Base-by-base conservation (phyloP, 202 grass and related monocot species). In the Hordeum pubiflorum region DNA sequence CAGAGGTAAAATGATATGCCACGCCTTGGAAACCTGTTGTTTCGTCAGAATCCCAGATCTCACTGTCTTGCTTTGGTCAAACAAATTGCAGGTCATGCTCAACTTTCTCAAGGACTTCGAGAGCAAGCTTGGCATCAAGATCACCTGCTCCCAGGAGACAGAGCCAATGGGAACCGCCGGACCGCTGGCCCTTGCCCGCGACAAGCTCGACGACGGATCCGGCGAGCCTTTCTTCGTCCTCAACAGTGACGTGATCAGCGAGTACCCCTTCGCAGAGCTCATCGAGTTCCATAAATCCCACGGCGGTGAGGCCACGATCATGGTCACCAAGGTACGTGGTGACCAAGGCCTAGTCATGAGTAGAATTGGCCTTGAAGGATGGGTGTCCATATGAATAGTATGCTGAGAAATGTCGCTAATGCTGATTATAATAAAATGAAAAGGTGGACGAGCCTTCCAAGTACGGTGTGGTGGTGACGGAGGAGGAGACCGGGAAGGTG, bases 21-120 rank as follows among this genome's bases (percentile, higher is more conserved):
- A 82, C 11, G 69, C 48, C 59, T 10, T 68, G 56, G 37, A 73
- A 27, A 17, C 6, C 74, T 77, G 38, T 79, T 55, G 32, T 24
- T 82, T 33, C 71, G 18, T 79, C 71, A 48, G 55, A 52, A 38
- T 44, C 22, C 31, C 4, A 3, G 23, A 86, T 85, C 87, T 85
- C 46, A 87, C 56, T 10, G 33, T 58, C 34, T 52, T 50, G 12
- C 65, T 72, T 84, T 72, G 39, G 39, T 46, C 6, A 7, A 77
- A 83, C 13, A 7, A 77, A 83, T 29, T 31, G 18, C 82, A 97
- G 94, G 87, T 92, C 22, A 94, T 94, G 91, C 83, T 90, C 63
- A 94, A 81, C 79, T 97, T 97, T 78, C 75, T 97, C 68, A 94
- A 97, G 83, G 94, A 94, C 48, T 97, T 94, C 72, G 91, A 97